These are phyloP conservation scores for Calophaca sinica DNA, from an alignment of 306 rosid genomes.

Conservation along the genomic window DNA sequence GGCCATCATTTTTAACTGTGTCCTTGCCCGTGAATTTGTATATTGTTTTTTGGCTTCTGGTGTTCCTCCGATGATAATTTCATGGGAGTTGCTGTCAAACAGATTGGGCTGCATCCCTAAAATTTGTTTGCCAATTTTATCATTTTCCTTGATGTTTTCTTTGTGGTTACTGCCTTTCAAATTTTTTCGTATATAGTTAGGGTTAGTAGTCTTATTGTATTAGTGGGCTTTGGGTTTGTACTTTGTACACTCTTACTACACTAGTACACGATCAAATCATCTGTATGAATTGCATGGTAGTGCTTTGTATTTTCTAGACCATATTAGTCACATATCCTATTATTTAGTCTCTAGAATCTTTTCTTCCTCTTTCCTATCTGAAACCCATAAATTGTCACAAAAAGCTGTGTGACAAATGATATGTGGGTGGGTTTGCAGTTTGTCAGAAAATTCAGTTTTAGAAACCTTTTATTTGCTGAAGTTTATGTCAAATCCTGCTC, in stretches of 20 bases:
- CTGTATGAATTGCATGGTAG: neutral
- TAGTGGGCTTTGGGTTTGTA: neutral
- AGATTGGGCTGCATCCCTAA: too few species aligned
- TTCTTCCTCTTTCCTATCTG: neutral
- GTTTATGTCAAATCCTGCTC: neutral
- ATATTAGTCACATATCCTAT: neutral
- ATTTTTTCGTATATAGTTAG: neutral
- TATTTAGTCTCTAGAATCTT: conserved; percentile 8
- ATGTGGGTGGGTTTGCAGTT: neutral
- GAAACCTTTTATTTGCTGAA: neutral
- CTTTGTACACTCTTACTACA: neutral
- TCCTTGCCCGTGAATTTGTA: too few species aligned
- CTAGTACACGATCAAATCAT: neutral
- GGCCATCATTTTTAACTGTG: too few species aligned
- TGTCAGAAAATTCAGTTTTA: conserved; percentile 17
- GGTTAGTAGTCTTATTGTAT: neutral
- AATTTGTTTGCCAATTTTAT: too few species aligned
- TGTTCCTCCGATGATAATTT: too few species aligned
- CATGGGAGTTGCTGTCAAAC: too few species aligned
- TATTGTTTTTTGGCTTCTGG: too few species aligned
- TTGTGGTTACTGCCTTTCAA: too few species aligned
- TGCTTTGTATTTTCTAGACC: neutral
- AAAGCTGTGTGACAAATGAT: neutral
- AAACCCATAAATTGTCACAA: neutral
- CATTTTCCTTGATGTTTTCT: neutral